These are phyloP conservation scores for Annulohypoxylon stygium DNA, from an alignment of 495 filamentous ascomycete species.

Conservation along the genomic window DNA sequence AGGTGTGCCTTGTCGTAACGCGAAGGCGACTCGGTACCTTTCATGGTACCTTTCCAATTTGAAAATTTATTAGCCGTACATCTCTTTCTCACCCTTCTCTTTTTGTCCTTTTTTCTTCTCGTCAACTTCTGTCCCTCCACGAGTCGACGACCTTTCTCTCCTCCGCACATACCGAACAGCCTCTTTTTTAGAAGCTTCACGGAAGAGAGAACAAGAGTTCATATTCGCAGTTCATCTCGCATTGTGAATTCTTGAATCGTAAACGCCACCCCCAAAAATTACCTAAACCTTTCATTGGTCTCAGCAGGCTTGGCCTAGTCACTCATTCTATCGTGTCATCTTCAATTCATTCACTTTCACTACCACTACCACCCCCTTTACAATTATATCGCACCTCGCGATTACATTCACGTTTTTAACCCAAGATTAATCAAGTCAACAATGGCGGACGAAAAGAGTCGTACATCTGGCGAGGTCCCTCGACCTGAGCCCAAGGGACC, in stretches of 20 bases:
- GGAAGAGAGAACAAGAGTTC: slow-evolving; percentile 40
- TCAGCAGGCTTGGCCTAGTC: slow-evolving; percentile 50
- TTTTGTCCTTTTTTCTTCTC: slow-evolving; percentile 38
- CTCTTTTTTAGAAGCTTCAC: slow-evolving; percentile 31
- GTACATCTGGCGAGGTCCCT: slow-evolving; percentile 79
- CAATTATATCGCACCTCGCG: slow-evolving; percentile 56
- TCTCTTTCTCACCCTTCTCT: slow-evolving; percentile 32
- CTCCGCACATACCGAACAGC: slow-evolving; percentile 19
- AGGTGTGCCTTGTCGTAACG: slow-evolving; percentile 34
- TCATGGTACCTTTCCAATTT: slow-evolving; percentile 34
- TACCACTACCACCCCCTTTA: slow-evolving; percentile 56
- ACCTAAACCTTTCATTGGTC: slow-evolving; percentile 46
- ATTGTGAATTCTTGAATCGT: slow-evolving; percentile 20
- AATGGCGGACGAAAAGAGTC: slow-evolving; percentile 79
- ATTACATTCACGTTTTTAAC: slow-evolving; percentile 5
- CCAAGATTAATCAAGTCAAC: slow-evolving; percentile 48
- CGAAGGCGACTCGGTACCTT: slow-evolving; percentile 29
- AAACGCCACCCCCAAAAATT: slow-evolving; percentile 33
- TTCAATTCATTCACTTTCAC: slow-evolving; percentile 28
- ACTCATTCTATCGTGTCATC: slow-evolving; percentile 46
- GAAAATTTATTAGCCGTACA: slow-evolving; percentile 50
- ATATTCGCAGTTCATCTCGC: background rate
- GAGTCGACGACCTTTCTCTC: slow-evolving; percentile 40
- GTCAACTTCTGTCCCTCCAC: slow-evolving; percentile 39
- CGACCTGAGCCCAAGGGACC: slow-evolving; percentile 68